phyloP scores from a whole-genome alignment of 345 rosid species.

The Eucalyptus cloeziana region DNA sequence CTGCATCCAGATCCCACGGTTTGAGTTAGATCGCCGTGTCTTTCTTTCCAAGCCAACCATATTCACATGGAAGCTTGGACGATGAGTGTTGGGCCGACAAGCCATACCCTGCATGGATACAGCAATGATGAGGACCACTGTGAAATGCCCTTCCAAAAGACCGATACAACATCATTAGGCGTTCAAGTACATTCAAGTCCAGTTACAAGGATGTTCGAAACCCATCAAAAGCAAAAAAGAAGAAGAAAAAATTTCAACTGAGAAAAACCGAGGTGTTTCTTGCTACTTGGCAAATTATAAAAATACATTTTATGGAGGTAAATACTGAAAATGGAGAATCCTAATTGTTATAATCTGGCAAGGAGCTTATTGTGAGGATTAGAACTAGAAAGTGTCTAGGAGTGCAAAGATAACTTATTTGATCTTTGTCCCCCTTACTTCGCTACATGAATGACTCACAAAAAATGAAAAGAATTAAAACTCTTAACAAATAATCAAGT shows the following conservation, averaged over 20 bases:
- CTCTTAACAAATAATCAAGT: neutral
- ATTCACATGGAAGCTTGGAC: constrained; percentile 95
- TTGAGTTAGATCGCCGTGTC: constrained; percentile 65
- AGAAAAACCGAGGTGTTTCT: neutral
- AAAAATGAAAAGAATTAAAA: neutral
- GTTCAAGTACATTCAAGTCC: neutral
- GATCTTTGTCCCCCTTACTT: neutral
- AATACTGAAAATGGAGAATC: neutral
- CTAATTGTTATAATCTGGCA: neutral
- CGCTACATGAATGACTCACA: neutral
- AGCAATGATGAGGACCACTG: neutral
- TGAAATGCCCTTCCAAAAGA: neutral
- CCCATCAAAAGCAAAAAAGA: neutral
- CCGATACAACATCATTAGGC: neutral
- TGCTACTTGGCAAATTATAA: neutral
- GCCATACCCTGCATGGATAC: constrained; percentile 71
- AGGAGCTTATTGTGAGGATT: neutral
- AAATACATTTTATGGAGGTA: neutral
- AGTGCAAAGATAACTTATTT: neutral
- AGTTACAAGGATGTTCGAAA: neutral
- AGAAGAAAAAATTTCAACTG: neutral
- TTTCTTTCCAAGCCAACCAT: constrained; percentile 93
- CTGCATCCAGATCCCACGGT: constrained; percentile 88
- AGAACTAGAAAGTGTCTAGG: neutral
- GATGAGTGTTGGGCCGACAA: constrained; percentile 92